Conservation (phyloP, 495 filamentous ascomycete genomes). For the Aspergillus bertholletiae region DNA sequence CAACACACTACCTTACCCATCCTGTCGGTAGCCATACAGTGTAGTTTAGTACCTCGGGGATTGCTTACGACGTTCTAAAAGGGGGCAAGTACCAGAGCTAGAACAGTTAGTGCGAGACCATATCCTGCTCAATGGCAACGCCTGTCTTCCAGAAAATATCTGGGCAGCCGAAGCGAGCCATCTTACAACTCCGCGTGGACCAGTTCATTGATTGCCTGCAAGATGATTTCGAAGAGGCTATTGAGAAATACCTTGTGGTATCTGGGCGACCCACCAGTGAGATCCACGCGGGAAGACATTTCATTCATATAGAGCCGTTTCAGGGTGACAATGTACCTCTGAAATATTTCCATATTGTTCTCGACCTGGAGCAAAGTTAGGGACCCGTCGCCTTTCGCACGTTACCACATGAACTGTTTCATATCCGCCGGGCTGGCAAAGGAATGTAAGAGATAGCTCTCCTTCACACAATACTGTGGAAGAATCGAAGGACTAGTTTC, state of each 20-base stretch:
- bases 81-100: neutral
- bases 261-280: neutral
- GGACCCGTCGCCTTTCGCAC: neutral
- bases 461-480: too few species aligned
- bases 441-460: neutral
- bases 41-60: neutral
- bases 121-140: neutral
- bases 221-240: neutral
- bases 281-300: neutral
- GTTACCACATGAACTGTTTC: neutral
- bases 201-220: neutral
- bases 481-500: neutral
- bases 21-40: neutral
- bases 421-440: neutral
- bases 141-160: neutral
- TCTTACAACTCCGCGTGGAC: neutral
- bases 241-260: neutral
- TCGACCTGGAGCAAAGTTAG: neutral
- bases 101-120: neutral
- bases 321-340: neutral
- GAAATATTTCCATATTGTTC: neutral
- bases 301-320: neutral
- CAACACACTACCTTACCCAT: neutral
- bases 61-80: neutral
- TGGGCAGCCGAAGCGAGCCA: neutral